These are phyloP conservation scores for Albifimbria verrucaria DNA, from an alignment of 2,329 filamentous ascomycete species.

Conservation along the genomic window DNA sequence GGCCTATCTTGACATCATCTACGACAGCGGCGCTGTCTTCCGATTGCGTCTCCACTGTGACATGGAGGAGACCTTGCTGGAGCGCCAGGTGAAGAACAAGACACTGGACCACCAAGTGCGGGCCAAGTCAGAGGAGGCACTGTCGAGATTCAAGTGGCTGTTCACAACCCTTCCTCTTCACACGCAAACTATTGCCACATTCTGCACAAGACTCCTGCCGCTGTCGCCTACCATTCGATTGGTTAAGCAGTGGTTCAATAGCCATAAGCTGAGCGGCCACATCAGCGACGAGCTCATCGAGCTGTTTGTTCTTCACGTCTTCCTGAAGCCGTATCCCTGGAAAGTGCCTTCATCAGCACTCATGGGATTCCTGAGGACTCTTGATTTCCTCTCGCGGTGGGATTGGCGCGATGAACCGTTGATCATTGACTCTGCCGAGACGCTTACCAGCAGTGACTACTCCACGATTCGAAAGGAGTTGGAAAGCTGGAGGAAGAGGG, in stretches of 20 bases:
- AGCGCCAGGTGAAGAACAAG: conserved; percentile 75
- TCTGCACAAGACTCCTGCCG: conserved; percentile 75
- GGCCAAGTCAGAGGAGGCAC: conserved; percentile 65
- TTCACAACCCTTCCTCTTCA: conserved; percentile 74
- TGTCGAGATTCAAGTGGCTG: conserved; percentile 67
- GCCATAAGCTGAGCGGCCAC: conserved; percentile 75
- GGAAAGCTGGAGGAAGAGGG: conserved; percentile 80
- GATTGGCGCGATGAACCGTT: conserved; percentile 86
- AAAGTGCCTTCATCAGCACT: conserved; percentile 69
- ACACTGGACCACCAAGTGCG: conserved; percentile 60
- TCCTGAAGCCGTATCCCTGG: conserved; percentile 82
- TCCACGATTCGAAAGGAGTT: conserved; percentile 67
- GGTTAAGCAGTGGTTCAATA: conserved; percentile 84
- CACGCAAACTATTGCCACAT: conserved; percentile 74
- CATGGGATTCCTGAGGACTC: conserved; percentile 76
- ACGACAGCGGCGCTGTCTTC: conserved; percentile 70
- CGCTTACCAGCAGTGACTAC: conserved; percentile 60
- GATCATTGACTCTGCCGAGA: conserved; percentile 66
- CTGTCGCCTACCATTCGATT: conserved; percentile 81
- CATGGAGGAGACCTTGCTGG: conserved; percentile 75
- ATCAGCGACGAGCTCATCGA: conserved; percentile 81
- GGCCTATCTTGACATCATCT: conserved; percentile 77
- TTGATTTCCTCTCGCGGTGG: conserved; percentile 80
- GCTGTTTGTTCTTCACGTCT: conserved; percentile 73
- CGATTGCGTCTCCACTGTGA: conserved; percentile 87